phyloP scores from a whole-genome alignment of 495 filamentous ascomycete species.

The Platismatia glauca region DNA sequence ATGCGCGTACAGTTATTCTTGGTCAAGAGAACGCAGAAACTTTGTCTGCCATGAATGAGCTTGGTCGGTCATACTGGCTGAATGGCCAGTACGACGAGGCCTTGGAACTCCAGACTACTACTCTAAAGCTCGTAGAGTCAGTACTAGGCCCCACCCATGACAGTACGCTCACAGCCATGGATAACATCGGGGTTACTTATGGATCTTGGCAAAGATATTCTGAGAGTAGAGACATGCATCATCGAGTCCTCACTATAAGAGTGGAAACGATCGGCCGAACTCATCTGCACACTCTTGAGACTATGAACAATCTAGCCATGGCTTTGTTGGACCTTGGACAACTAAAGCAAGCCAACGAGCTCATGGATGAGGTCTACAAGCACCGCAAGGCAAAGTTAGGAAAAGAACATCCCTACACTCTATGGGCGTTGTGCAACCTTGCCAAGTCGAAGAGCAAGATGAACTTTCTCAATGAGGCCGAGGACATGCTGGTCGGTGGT shows the following conservation, averaged over 20 bases:
- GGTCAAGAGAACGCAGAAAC: slow-evolving; percentile 25
- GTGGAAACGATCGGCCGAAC: slow-evolving; percentile 13
- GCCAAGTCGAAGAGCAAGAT: slow-evolving; percentile 25
- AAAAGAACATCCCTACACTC: slow-evolving; percentile 32
- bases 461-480: slow-evolving; percentile 21
- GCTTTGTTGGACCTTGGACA: slow-evolving; percentile 16
- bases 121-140: slow-evolving; percentile 19
- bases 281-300: slow-evolving; percentile 21
- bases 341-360: slow-evolving; percentile 19
- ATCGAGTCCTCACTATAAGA: slow-evolving; percentile 8
- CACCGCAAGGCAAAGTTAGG: slow-evolving; percentile 28
- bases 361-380: slow-evolving; percentile 27
- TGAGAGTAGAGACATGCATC: slow-evolving; percentile 16
- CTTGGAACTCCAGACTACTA: slow-evolving; percentile 24
- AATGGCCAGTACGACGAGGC: slow-evolving; percentile 29
- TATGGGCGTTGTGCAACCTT: slow-evolving; percentile 28
- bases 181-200: slow-evolving; percentile 22
- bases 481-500: slow-evolving; percentile 15
- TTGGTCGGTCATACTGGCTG: slow-evolving; percentile 21
- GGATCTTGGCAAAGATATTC: slow-evolving; percentile 13
- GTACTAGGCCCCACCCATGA: slow-evolving; percentile 21
- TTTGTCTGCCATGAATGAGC: slow-evolving; percentile 19
- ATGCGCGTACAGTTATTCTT: slow-evolving; percentile 19
- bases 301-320: slow-evolving; percentile 25
- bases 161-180: slow-evolving; percentile 27